phyloP scores from a whole-genome alignment of 208 protist species.

The Leishmania tropica region DNA sequence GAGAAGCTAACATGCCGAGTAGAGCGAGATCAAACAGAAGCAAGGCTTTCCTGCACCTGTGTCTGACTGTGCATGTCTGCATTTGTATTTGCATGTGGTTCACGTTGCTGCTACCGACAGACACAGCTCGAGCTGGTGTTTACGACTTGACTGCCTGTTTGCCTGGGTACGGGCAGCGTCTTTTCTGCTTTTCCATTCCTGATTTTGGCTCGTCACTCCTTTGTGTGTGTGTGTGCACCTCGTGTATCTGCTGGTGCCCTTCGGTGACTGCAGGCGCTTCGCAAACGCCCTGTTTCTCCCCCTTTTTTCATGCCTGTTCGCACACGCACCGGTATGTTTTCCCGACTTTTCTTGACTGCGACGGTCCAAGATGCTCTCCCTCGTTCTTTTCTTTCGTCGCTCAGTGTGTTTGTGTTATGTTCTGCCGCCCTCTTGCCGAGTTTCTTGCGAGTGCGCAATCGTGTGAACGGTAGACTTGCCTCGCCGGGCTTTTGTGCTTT shows the following conservation, averaged over 20 bases:
- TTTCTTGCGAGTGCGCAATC: neutral
- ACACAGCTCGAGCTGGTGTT: neutral
- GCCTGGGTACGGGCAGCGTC: neutral
- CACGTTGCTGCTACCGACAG: neutral
- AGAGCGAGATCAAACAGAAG: neutral
- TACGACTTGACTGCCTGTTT: neutral
- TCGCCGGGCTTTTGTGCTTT: neutral
- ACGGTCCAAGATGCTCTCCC: neutral
- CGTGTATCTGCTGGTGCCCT: neutral
- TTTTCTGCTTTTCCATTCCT: neutral
- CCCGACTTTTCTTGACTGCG: neutral
- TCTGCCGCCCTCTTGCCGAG: neutral
- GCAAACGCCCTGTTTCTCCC: neutral
- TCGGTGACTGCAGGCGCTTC: neutral
- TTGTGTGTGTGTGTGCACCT: neutral
- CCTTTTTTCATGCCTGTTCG: neutral
- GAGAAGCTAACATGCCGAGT: neutral
- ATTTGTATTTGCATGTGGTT: neutral
- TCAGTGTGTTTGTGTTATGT: constrained; percentile 21
- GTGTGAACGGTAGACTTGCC: neutral
- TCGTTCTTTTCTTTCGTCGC: neutral
- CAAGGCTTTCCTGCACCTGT: neutral
- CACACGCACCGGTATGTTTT: neutral
- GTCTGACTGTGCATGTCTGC: neutral
- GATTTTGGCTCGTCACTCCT: neutral